These are phyloP conservation scores for Fusarium euwallaceae DNA, from an alignment of 2,329 filamentous ascomycete species.

Conservation along the genomic window DNA sequence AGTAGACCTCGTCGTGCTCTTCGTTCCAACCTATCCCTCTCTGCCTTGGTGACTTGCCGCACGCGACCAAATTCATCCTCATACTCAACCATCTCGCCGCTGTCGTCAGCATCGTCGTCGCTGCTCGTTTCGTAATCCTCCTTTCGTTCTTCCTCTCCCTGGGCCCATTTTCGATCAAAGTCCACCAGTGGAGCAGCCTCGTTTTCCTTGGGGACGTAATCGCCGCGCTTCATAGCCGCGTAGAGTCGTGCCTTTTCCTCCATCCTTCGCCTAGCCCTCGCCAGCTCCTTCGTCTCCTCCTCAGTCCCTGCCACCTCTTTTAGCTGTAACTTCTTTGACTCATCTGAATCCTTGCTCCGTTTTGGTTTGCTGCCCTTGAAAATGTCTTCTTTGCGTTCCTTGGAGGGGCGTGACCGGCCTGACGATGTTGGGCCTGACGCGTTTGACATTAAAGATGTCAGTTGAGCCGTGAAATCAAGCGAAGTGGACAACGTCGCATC, in stretches of 20 bases:
- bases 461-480: slow-evolving; percentile 88
- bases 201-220: slow-evolving; percentile 78
- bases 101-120: slow-evolving; percentile 56
- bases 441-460: slow-evolving; percentile 82
- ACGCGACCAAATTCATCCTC: slow-evolving; percentile 93
- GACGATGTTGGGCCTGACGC: slow-evolving; percentile 58
- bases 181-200: slow-evolving; percentile 81
- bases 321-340: slow-evolving; percentile 61
- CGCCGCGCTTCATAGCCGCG: slow-evolving; percentile 90
- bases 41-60: slow-evolving; percentile 76
- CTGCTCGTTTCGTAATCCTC: slow-evolving; percentile 70
- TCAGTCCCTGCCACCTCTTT: slow-evolving; percentile 68
- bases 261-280: slow-evolving; percentile 82
- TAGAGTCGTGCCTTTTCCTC: slow-evolving; percentile 92
- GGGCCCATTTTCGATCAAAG: slow-evolving; percentile 96
- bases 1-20: slow-evolving; percentile 63
- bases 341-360: slow-evolving; percentile 48
- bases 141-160: slow-evolving; percentile 66
- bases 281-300: slow-evolving; percentile 76
- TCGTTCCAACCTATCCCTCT: slow-evolving; percentile 74
- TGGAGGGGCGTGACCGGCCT: slow-evolving; percentile 61
- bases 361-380: slow-evolving; percentile 50
- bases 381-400: slow-evolving; percentile 63
- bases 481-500: slow-evolving; percentile 79
- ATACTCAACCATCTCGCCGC: slow-evolving; percentile 82